phyloP scores from a whole-genome alignment of 768 basidiomycete species.

The Lepiota brunneoincarnata region DNA sequence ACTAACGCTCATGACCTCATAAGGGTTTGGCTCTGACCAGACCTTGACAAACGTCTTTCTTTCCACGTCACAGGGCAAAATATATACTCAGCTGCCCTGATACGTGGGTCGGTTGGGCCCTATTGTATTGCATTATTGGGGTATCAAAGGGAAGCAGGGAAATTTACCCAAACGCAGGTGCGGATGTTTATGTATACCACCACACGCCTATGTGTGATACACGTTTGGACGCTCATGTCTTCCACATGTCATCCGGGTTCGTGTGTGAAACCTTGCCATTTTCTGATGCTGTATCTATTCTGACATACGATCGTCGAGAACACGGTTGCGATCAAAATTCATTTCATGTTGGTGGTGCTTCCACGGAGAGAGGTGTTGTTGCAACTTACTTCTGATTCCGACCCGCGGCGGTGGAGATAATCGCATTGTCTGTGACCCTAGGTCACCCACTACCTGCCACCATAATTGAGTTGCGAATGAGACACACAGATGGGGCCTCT shows the following conservation, averaged over 20 bases:
- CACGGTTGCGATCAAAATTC: conserved; percentile 25
- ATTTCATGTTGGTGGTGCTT: conserved; percentile 20
- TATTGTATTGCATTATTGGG: conserved; percentile 4
- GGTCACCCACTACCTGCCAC: not conserved
- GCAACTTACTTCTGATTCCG: conserved; percentile 25
- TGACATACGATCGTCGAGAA: conserved; percentile 33
- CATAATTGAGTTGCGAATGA: not conserved
- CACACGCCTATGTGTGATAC: conserved; percentile 5
- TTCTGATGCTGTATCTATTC: conserved; percentile 28
- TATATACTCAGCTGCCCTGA: not conserved
- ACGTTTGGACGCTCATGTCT: conserved; percentile 11
- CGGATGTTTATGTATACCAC: conserved; percentile 1
- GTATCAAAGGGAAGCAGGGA: conserved; percentile 8
- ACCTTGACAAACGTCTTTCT: not conserved
- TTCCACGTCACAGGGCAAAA: conserved; percentile 10
- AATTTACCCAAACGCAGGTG: conserved; percentile 4
- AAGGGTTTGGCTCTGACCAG: conserved; percentile 3
- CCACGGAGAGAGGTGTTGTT: conserved; percentile 31
- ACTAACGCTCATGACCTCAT: conserved; percentile 10
- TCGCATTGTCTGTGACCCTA: not conserved
- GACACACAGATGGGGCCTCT: not conserved
- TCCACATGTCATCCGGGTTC: conserved; percentile 8
- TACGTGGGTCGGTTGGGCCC: conserved; percentile 6
- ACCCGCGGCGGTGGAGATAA: conserved; percentile 38
- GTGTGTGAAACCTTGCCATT: conserved; percentile 19